phyloP scores from a whole-genome alignment of 2,329 filamentous ascomycete species.

The Cryphonectria parasitica region DNA sequence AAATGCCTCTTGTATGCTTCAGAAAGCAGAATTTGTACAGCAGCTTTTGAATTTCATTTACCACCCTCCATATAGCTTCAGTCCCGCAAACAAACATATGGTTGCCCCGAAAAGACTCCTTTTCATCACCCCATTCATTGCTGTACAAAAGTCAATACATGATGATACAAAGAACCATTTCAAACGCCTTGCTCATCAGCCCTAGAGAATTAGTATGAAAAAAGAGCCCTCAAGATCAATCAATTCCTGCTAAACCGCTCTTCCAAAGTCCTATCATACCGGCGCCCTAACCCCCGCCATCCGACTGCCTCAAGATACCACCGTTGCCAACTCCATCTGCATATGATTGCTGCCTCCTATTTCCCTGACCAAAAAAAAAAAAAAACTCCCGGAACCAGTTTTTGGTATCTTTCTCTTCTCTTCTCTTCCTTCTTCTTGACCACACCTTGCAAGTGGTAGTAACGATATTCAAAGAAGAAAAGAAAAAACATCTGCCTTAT shows the following conservation, averaged over 20 bases:
- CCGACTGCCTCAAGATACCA: slow-evolving; percentile 8
- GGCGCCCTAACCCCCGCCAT: not conserved
- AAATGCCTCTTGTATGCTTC: not conserved
- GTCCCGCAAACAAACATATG: not conserved
- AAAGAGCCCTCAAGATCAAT: not conserved
- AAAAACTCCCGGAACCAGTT: slow-evolving; percentile 32
- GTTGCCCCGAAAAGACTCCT: not conserved
- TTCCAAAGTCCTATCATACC: slow-evolving; percentile 18
- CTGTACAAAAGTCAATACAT: not conserved
- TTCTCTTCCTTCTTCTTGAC: not conserved
- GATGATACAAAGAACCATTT: not conserved
- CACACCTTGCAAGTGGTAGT: not conserved
- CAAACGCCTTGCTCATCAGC: not conserved
- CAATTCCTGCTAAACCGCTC: slow-evolving; percentile 11
- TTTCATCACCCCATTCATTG: not conserved
- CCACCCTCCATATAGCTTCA: not conserved
- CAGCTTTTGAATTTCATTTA: not conserved
- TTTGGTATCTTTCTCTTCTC: slow-evolving; percentile 75
- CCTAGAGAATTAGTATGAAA: not conserved
- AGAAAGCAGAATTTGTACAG: not conserved
- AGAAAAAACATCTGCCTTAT: slow-evolving; percentile 34
- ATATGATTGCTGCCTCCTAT: not conserved
- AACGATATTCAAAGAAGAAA: not conserved
- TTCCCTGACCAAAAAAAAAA: not conserved
- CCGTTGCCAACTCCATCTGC: slow-evolving; percentile 5